Base-by-base conservation (phyloP, 2,329 filamentous ascomycete genomes). In the Cladosporium sp. region DNA sequence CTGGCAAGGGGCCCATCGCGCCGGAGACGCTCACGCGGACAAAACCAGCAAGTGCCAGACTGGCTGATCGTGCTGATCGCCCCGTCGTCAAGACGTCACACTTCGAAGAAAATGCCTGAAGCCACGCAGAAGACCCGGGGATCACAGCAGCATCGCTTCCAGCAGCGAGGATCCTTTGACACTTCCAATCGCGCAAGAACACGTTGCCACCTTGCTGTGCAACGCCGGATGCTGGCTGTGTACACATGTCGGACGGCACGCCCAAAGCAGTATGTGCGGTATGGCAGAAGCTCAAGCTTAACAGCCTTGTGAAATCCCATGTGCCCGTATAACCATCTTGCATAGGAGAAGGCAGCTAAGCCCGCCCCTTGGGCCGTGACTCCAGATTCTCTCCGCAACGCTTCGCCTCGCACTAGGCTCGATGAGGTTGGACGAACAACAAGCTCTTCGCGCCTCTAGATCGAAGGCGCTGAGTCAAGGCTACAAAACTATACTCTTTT, bases 11-110 rank as follows among this genome's bases (percentile, higher is more conserved):
- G 51, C 34, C 44, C 36, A 18, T 24, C 36, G 28, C 47, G 12
- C 30, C 11, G 28, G 28, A 18, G 24, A 15, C 26, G 60, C 60
- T 64, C 60, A 64, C 61, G 61, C 61, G 61, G 61, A 57, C 61
- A 34, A 18, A 21, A 36, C 21, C 15, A 30, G 18, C 60, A 64
- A 36, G 59, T 52, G 24, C 51, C 24, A 57, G 34, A 28, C 51
- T 28, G 49, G 61, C 51, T 52, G 61, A 64, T 64, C 61, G 32
- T 54, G 61, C 51, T 64, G 61, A 64, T 64, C 61, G 51, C 51
- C 15, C 34, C 47, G 61, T 64, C 51, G 51, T 47, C 34, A 54
- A 26, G 38, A 64, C 61, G 61, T 64, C 61, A 64, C 61, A 15
- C 24, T 30, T 30, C 21, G 28, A 18, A 38, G 47, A 47, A 47